Conservation (phyloP, 2,329 filamentous ascomycete species). For the Xylaria sp. region DNA sequence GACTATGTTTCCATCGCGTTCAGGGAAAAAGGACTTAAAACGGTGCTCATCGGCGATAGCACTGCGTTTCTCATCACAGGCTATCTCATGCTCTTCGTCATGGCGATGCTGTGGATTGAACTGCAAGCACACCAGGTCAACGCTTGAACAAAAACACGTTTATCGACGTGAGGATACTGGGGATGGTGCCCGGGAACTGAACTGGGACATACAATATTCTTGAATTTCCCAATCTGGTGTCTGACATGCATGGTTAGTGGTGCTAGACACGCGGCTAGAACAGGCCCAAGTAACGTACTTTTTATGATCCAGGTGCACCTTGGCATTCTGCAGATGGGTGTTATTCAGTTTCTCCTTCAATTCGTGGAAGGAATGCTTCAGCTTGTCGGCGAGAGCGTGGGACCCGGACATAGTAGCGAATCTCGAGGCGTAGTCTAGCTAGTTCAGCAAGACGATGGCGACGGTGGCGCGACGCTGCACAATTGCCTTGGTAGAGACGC, state of each 20-base stretch:
- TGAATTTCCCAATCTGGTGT: conserved; percentile 67
- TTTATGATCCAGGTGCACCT: conserved; percentile 62
- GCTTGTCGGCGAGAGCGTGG: conserved; percentile 48
- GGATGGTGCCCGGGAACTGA: background rate
- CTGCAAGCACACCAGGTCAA: conserved; percentile 41
- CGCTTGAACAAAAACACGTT: too few species aligned
- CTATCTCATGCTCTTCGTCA: conserved; percentile 89
- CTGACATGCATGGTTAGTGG: conserved; percentile 36
- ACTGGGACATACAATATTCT: conserved; percentile 59
- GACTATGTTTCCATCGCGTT: conserved; percentile 80
- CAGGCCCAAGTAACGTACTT: conserved; percentile 50
- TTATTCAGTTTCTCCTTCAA: conserved; percentile 60
- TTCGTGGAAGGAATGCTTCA: conserved; percentile 55
- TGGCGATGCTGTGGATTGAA: conserved; percentile 90
- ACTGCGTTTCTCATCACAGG: conserved; percentile 79
- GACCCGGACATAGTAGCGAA: conserved; percentile 29
- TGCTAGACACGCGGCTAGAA: background rate
- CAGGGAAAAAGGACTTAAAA: conserved; percentile 89
- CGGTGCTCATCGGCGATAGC: conserved; percentile 75
- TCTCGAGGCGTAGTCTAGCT: background rate
- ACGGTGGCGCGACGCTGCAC: background rate
- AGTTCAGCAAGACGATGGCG: background rate
- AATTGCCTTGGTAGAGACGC: background rate
- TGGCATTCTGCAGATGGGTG: conserved; percentile 61
- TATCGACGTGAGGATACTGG: conserved; percentile 16